Evolutionary conservation across 179 eudicot genomes (phyloP), one percentile per base, ranked within the genome.

Genomic region (Silene coronaria): DNA sequence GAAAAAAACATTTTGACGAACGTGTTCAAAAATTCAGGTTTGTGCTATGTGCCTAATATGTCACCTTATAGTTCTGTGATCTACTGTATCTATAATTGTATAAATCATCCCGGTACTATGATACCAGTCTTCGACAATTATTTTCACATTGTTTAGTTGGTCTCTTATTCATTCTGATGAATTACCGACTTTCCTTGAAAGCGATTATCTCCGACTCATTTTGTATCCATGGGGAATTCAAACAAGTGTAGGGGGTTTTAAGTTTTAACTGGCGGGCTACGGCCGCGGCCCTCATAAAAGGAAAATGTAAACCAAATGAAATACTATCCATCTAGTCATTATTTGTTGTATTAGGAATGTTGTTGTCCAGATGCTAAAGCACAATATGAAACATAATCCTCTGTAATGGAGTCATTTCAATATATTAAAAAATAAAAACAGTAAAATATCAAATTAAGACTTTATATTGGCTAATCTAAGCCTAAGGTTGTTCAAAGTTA

Each of bases 341-440:
- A 38, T 68, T 70, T 27, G 61, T 70, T 69, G 55, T 42, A 42
- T 23, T 42, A 23, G 0, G 19, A 19, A 27, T 23, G 14, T 45
- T 70, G 38, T 70, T 3, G 36, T 70, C 73, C 14, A 26, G 21
- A 55, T 71, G 22, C 62, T 71, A 71, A 71, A 71, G 63, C 75
- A 48, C 73, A 13, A 51, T 38, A 51, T 38, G 55, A 22, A 34
- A 10, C 45, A 22, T 14, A 46, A 45, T 14, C 27, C 36, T 71
- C 72, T 45, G 58, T 46, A 24, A 69, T 45, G 60, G 60, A 24
- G 36, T 24, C 36, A 24, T 9, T 23, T 45, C 22, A 48, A 46
- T 14, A 3, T 53, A 9, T 17, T 55, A 17, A 48, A 70, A 60
- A 48, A 36, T 28, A 71, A 53, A 51, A 48, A 70, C 73, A 48